Percentiles rank a stretch among this genome's conserved stretches.
Evolutionary conservation across 2,329 filamentous ascomycete species (phyloP).

Genomic region (Cladosporium colombiae): DNA sequence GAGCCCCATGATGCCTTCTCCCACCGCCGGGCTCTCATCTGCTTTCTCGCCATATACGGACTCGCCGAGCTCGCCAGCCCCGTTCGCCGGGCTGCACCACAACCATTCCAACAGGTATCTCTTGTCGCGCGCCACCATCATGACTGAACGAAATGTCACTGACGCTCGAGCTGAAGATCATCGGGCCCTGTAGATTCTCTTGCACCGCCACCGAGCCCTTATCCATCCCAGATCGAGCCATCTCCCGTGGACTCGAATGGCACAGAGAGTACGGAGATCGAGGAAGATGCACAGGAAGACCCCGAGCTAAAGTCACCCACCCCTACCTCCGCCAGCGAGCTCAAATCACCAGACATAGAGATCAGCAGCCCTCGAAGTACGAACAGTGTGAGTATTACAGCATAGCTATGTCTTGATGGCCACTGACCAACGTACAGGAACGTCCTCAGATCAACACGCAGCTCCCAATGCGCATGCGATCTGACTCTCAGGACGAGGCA

Average conservation of each 20-base stretch:
- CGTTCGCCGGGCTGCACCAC: constrained; percentile 45
- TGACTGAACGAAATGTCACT: background rate
- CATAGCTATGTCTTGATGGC: constrained; percentile 16
- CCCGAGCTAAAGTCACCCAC: constrained; percentile 37
- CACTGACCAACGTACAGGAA: constrained; percentile 25
- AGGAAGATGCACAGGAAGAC: constrained; percentile 72
- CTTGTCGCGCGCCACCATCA: rapidly evolving
- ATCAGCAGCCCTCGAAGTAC: constrained; percentile 36
- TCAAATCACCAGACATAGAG: constrained; percentile 36
- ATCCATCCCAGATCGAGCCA: constrained; percentile 69
- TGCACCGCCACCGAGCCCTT: constrained; percentile 52
- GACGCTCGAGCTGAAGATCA: constrained; percentile 40
- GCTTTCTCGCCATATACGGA: constrained; percentile 54
- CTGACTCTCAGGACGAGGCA: constrained; percentile 66
- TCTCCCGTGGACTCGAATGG: constrained; percentile 85
- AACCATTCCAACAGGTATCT: constrained; percentile 40
- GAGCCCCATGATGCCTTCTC: constrained; percentile 47
- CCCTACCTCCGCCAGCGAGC: constrained; percentile 23
- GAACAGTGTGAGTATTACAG: constrained; percentile 31
- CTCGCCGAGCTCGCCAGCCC: constrained; percentile 51
- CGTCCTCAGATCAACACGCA: constrained; percentile 50
- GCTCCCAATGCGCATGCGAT: constrained; percentile 45
- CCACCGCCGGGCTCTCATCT: constrained; percentile 42
- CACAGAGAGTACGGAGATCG: constrained; percentile 80
- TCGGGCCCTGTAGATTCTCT: constrained; percentile 51